Percentiles rank a stretch among this genome's conserved stretches.
Evolutionary conservation across 176 grass and related monocot species (phyloP).

Genomic region (Aechmea fasciata): DNA sequence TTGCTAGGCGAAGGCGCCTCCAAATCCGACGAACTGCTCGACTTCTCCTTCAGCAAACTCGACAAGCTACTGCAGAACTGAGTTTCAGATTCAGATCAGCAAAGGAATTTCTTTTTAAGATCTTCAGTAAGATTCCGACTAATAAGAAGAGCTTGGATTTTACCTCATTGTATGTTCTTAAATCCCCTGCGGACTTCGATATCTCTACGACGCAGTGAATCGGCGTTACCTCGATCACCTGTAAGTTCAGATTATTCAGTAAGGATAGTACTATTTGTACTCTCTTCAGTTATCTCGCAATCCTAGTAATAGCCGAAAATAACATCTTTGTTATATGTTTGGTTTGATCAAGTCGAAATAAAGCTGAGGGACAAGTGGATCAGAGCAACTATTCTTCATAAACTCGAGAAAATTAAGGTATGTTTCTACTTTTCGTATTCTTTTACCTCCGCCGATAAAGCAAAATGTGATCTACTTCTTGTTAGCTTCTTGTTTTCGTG

Average conservation of each 20-base stretch:
- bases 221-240: constrained; percentile 55
- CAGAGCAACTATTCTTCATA: too few species aligned
- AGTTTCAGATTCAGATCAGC: neutral
- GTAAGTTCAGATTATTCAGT: constrained; percentile 6
- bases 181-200: constrained; percentile 54
- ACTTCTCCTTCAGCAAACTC: constrained; percentile 32
- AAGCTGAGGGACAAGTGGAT: too few species aligned
- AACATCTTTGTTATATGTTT: too few species aligned
- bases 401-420: too few species aligned
- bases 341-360: too few species aligned
- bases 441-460: constrained; percentile 49
- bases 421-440: too few species aligned
- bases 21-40: constrained; percentile 15
- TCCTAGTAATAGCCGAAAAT: too few species aligned
- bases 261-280: neutral
- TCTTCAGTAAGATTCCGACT: neutral
- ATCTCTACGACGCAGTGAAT: constrained; percentile 40
- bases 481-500: constrained; percentile 32
- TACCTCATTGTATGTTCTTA: constrained; percentile 52
- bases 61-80: constrained; percentile 57
- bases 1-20: neutral
- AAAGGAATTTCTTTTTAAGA: neutral
- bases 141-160: neutral
- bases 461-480: constrained; percentile 39
- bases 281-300: too few species aligned